Evolutionary conservation across 352 stramenopile species (phyloP).

Genomic region (Aphanomyces stellatus): DNA sequence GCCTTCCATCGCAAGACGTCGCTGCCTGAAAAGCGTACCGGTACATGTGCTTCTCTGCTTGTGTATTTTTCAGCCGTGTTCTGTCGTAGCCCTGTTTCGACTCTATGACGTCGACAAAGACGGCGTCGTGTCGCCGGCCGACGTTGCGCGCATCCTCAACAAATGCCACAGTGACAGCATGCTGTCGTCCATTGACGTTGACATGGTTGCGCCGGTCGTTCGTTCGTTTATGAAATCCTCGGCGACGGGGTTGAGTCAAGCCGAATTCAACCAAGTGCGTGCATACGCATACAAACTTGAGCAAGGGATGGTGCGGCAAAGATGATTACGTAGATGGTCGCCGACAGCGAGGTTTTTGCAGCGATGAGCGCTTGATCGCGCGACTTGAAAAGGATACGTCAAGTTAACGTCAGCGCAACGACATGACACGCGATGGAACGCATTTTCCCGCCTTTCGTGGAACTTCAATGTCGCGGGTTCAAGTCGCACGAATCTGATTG

Average conservation of each 20-base stretch:
- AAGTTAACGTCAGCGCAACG: no score
- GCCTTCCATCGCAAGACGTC: slow-evolving; percentile 10
- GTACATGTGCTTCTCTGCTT: no score
- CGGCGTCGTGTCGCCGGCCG: slow-evolving; percentile 4
- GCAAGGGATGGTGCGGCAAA: no score
- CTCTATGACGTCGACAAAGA: slow-evolving; percentile 8
- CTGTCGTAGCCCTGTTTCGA: slow-evolving; percentile 7
- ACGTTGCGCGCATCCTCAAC: background rate
- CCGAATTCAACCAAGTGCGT: slow-evolving; percentile 2
- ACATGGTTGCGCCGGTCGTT: no score
- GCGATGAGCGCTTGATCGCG: background rate
- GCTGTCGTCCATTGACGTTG: no score
- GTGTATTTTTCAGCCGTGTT: no score
- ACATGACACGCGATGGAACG: no score
- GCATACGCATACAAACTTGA: no score
- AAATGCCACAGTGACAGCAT: no score
- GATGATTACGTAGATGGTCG: background rate
- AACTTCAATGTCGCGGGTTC: background rate
- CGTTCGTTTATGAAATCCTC: background rate
- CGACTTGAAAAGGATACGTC: no score
- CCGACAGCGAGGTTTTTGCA: background rate
- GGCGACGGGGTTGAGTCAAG: background rate
- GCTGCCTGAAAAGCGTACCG: background rate
- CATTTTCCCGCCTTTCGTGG: slow-evolving; percentile 1
- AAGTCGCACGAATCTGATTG: no score